Percentiles rank a stretch among this genome's conserved stretches.
Evolutionary conservation across 345 rosid species (phyloP).

Genomic region (Erodium maritimum): DNA sequence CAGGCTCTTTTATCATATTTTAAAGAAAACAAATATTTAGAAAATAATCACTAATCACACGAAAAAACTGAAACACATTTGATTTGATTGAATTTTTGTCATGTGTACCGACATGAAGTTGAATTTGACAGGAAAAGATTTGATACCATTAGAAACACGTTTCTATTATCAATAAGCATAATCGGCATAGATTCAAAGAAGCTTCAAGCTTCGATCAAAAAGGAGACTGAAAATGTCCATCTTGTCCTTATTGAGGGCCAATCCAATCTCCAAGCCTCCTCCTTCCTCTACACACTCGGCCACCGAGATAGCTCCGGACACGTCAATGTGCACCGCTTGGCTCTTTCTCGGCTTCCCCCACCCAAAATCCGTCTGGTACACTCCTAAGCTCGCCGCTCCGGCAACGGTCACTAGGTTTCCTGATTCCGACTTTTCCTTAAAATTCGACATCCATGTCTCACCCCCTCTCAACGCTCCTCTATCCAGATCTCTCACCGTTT

Average conservation of each 20-base stretch:
- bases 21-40: too few relatives aligned
- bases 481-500: neutral
- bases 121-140: too few relatives aligned
- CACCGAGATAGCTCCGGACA: neutral
- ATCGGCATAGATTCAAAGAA: too few relatives aligned
- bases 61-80: too few relatives aligned
- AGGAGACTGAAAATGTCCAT: neutral
- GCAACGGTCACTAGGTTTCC: neutral
- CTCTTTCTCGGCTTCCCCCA: conserved; percentile 1
- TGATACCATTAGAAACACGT: too few relatives aligned
- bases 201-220: neutral
- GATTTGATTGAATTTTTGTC: too few relatives aligned
- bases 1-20: too few relatives aligned
- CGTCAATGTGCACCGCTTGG: neutral
- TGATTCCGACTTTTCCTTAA: too few relatives aligned
- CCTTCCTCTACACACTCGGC: neutral
- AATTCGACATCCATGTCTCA: neutral
- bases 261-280: neutral
- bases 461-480: neutral
- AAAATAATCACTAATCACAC: too few relatives aligned
- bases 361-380: conserved; percentile 2
- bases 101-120: too few relatives aligned
- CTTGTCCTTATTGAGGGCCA: neutral
- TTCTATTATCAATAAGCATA: too few relatives aligned
- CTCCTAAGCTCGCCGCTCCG: neutral